These are phyloP conservation scores for Westerdykella ornata DNA, from an alignment of 2,329 filamentous ascomycete species.

Conservation along the genomic window DNA sequence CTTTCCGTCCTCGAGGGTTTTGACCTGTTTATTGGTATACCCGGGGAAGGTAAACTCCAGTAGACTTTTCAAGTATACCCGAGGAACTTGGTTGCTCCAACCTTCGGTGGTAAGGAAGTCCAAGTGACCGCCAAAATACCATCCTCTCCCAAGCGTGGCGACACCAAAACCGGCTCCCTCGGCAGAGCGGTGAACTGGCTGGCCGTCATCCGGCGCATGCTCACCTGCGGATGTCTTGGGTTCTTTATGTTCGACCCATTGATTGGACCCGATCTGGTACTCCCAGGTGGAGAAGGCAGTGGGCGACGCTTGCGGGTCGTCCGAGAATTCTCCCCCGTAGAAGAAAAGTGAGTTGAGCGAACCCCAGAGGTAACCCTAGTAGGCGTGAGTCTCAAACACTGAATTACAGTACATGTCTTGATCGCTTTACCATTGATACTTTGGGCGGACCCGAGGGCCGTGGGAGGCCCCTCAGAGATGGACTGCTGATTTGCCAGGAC, in stretches of 20 bases:
- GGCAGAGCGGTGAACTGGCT: slow-evolving; percentile 59
- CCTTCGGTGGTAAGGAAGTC: slow-evolving; percentile 58
- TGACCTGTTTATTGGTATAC: slow-evolving; percentile 57
- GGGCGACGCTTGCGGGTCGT: slow-evolving; percentile 53
- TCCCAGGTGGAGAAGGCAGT: slow-evolving; percentile 60
- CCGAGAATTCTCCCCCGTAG: slow-evolving; percentile 68
- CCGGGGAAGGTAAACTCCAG: slow-evolving; percentile 71
- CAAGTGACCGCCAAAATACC: slow-evolving; percentile 73
- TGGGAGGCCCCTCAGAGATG: slow-evolving; percentile 56
- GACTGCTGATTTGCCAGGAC: slow-evolving; percentile 62
- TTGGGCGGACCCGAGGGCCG: slow-evolving; percentile 63
- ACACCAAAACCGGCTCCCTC: slow-evolving; percentile 69
- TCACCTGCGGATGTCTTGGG: slow-evolving; percentile 59
- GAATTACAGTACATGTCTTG: neutral
- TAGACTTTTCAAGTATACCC: slow-evolving; percentile 66
- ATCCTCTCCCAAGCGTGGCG: slow-evolving; percentile 62
- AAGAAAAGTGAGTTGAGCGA: slow-evolving; percentile 63
- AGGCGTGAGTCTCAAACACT: neutral
- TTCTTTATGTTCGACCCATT: slow-evolving; percentile 58
- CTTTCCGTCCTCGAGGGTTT: slow-evolving; percentile 47
- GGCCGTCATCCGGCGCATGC: slow-evolving; percentile 51
- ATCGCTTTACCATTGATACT: slow-evolving; percentile 44
- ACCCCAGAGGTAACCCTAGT: slow-evolving; percentile 66
- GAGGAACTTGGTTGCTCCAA: slow-evolving; percentile 59
- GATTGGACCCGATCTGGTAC: slow-evolving; percentile 54